Conservation (phyloP, 106 monocot genomes). For the Agapanthus africanus region DNA sequence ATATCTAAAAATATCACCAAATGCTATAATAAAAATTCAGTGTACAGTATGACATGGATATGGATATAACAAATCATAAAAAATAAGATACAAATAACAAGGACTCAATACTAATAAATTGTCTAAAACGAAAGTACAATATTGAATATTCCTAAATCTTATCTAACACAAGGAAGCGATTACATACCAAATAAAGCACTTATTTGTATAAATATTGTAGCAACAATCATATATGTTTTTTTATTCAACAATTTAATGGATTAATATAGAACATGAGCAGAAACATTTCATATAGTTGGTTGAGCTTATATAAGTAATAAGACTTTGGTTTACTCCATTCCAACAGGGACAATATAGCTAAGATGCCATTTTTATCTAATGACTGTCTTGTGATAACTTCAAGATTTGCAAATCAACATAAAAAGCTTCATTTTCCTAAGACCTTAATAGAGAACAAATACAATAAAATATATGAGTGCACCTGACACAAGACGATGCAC, state of each 20-base stretch:
- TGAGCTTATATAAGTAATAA: too few species aligned
- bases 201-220: too few species aligned
- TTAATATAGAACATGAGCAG: too few species aligned
- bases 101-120: neutral
- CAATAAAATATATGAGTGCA: neutral
- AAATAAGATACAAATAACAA: neutral
- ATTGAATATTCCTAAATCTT: neutral
- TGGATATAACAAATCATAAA: neutral
- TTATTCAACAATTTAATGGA: too few species aligned
- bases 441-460: neutral
- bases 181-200: too few species aligned
- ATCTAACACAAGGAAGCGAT: too few species aligned
- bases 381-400: too few species aligned
- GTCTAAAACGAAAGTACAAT: neutral
- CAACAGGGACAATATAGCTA: too few species aligned
- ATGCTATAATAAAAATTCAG: neutral
- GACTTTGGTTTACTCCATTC: too few species aligned
- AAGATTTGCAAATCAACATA: neutral
- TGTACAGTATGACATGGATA: neutral
- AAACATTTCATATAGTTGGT: too few species aligned
- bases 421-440: neutral
- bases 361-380: too few species aligned
- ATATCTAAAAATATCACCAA: neutral
- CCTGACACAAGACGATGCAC: neutral
- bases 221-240: too few species aligned